Evolutionary conservation across 331 rosid genomes (phyloP), one percentile per base, ranked within the genome.

Genomic region (Acacia pycnantha): DNA sequence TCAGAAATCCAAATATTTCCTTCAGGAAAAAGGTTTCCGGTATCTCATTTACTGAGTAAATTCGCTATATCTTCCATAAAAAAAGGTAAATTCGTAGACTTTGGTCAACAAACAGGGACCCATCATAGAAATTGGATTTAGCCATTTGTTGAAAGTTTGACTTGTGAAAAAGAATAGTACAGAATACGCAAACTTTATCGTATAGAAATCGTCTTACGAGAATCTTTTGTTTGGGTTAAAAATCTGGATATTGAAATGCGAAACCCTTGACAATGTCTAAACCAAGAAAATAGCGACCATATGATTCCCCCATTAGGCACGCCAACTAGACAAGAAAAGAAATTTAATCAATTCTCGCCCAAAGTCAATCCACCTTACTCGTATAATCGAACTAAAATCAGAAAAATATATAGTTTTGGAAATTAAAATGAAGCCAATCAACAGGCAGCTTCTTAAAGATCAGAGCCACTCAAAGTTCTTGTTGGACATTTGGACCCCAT

Each of bases 291-390:
- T 12, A 22, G 51, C 47, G 48, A 86, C 85, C 82, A 50, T 26
- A 72, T 87, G 88, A 90, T 91, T 86, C 82, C 87, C 95, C 95
- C 84, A 82, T 69, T 4, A 43, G 73, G 85, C 92, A 91, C 91
- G 94, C 82, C 85, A 84, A 74, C 85, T 21, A 18, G 56, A 76
- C 79, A 79, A 19, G 8, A 31, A 70, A 64, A 29, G 37, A 84
- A 33, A 66, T 66, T 43, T 44, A 51, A 68, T 21, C 78, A 59
- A 21, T 41, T 67, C 13, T 68, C 71, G 37, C 18, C 41, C 29
- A 31, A 11, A 74, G 77, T 81, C 83, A 70, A 43, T 65, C 70
- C 61, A 18, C 31, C 54, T 4, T 18, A 4, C 8, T 16, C 41
- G 70, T 58, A 14, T 6, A 3, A 18, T 68, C 35, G 62, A 67